Evolutionary conservation across 257 asterid species (phyloP), one percentile per base, ranked within the genome.

Genomic region (Gentiana straminea): DNA sequence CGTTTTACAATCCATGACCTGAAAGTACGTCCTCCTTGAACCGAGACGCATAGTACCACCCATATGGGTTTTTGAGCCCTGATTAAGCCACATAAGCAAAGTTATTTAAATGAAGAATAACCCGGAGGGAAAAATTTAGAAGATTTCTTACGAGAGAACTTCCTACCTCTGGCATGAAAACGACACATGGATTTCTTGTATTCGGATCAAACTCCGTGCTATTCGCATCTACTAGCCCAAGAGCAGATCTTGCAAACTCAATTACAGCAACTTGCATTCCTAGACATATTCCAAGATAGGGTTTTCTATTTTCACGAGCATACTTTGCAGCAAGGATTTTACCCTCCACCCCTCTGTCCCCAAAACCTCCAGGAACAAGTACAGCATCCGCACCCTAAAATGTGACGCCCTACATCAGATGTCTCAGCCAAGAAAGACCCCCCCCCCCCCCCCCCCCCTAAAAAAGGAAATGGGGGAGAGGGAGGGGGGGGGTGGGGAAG

Each of bases 41-140:
- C 82, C 82, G 24, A 76, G 73, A 35, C 82, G 78, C 82, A 76
- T 76, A 13, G 82, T 76, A 32, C 79, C 78, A 12, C 82, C 82
- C 82, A 72, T 76, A 63, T 76, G 79, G 49, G 79, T 76, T 63
- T 66, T 72, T 49, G 82, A 76, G 33, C 79, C 82, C 82, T 76
- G 73, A 32, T 35, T 39, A 38, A 0, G 7, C 32, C 24, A 62
- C 24, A 43, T 41, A 6, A 49, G 54, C 46, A 5, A 1, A 3
- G 13, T 15, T 13, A 35, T 33, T 39, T 2, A 8, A 46, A 8
- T 15, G 2, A 59, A 2, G 12, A 4, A 48, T 8, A 1, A 57
- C 7, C 7, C 5, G 41, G 41, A 4, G 4, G 34, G 36, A n/a
- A 37, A 13, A 8, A 13, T 11, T 13, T 10, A 35, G 37, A 33